These are phyloP conservation scores for Artemisia annua DNA, from an alignment of 129 eudicot species.

Conservation along the genomic window DNA sequence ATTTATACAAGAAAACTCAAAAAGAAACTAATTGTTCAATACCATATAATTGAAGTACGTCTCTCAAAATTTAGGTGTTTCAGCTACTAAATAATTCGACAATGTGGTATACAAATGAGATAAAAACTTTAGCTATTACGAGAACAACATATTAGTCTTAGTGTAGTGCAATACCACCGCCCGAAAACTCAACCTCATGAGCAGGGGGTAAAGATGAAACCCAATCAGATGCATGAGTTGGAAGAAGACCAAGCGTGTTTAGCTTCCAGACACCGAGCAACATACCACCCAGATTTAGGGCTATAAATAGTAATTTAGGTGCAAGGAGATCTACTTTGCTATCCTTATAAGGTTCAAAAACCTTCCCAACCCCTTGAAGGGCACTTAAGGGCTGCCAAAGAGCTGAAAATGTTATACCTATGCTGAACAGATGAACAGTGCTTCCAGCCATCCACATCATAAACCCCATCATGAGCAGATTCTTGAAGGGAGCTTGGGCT, in stretches of 20 bases:
- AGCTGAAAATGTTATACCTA: constrained; percentile 90
- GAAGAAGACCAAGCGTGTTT: constrained; percentile 90
- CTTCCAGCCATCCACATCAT: constrained; percentile 99
- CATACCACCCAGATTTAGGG: constrained; percentile 74
- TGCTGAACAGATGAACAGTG: constrained; percentile 95
- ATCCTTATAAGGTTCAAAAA: constrained; percentile 90
- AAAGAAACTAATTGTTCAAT: no score
- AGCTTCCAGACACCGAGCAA: constrained; percentile 93
- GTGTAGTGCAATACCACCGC: constrained; percentile 58
- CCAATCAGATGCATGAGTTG: constrained; percentile 96
- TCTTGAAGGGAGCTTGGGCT: constrained; percentile 88
- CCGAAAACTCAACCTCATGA: constrained; percentile 80
- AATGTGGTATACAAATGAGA: constrained; percentile 20
- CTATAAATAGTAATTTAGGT: constrained; percentile 73
- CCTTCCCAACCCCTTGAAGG: constrained; percentile 91
- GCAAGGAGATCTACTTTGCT: constrained; percentile 72
- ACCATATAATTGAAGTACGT: no score
- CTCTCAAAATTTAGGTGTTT: no score
- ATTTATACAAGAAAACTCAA: no score
- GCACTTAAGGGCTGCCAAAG: constrained; percentile 93
- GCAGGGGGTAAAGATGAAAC: constrained; percentile 96
- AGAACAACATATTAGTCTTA: constrained; percentile 8
- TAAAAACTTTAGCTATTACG: not conserved
- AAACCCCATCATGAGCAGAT: constrained; percentile 87
- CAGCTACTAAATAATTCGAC: no score